Conservation (phyloP, 495 filamentous ascomycete genomes). For the Pyronema omphalodes region DNA sequence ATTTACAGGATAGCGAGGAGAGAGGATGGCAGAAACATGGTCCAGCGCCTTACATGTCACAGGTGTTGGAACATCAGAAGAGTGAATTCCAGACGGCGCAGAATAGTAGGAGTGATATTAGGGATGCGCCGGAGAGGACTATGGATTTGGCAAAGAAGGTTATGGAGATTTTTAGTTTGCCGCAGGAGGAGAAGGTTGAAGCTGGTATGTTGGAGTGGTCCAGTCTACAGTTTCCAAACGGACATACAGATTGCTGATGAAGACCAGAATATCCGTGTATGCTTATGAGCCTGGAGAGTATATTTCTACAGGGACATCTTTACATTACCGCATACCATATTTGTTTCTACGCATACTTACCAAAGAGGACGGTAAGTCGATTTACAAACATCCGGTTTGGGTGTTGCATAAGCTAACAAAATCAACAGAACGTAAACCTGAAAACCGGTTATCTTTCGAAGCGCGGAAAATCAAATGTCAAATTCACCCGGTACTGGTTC, state of each 20-base stretch:
- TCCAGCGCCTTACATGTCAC: constrained; percentile 55
- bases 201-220: constrained; percentile 32
- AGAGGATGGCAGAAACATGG: neutral
- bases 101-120: constrained; percentile 30
- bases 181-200: constrained; percentile 66
- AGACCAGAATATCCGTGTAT: constrained; percentile 77
- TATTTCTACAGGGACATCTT: constrained; percentile 86
- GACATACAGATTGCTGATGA: neutral
- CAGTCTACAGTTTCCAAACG: neutral
- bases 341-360: constrained; percentile 92
- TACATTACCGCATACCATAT: constrained; percentile 89
- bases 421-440: constrained; percentile 42
- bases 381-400: neutral
- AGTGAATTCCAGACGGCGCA: constrained; percentile 27
- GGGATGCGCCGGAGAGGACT: constrained; percentile 35
- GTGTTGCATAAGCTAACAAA: neutral
- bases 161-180: constrained; percentile 78
- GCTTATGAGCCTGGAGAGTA: constrained; percentile 55
- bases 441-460: constrained; percentile 86
- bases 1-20: neutral
- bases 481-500: constrained; percentile 92
- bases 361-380: constrained; percentile 58
- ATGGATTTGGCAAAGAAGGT: constrained; percentile 46
- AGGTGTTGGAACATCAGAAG: constrained; percentile 59
- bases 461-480: constrained; percentile 73